Base-by-base conservation (phyloP, 2,329 filamentous ascomycete species). In the Fusarium annulatum region DNA sequence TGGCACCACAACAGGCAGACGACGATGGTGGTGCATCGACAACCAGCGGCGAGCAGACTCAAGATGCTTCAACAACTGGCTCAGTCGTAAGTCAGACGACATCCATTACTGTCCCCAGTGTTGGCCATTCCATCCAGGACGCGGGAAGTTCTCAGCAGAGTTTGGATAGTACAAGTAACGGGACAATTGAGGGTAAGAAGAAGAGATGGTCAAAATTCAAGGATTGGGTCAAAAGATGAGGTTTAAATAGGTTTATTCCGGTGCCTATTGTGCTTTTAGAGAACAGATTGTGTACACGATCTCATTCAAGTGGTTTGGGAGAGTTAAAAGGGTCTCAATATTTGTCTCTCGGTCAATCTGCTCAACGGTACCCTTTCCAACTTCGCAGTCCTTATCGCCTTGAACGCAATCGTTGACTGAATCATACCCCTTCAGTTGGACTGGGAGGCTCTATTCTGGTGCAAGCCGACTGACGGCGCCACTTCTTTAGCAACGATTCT, bases 21-120 rank as follows among this genome's bases (percentile, higher is more conserved):
- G 56, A 42, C 2, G 67, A 58, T 3, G 51, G 33, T 4, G 28
- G 9, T 19, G 21, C 30, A 4, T 66, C 67, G n/a, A 45, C 11
- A 0, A 42, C 38, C 2, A 57, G 45, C 16, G 14, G 14, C 3
- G 56, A 66, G 16, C 42, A 23, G 26, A 8, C 9, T 2, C 9
- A 33, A 1, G 41, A 43, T n/a, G 10, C 7, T 19, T 39, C 61
- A 2, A 6, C 43, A 14, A 39, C 48, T 9, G 26, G 42, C 9
- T 71, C 51, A 0, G 11, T 30, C 16, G 30, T 34, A 26, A 67
- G 61, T 43, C 51, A 55, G 33, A 34, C 36, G 10, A 71, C 68
- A 3, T 43, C 45, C 3, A 45, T 60, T 21, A 70, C 68, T 4
- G 28, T 61, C 3, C 67, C 68, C 6, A 71, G 56, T 21, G n/a